phyloP scores from a whole-genome alignment of 1,284 basidiomycete genomes.

The Cystobasidium pallidum region DNA sequence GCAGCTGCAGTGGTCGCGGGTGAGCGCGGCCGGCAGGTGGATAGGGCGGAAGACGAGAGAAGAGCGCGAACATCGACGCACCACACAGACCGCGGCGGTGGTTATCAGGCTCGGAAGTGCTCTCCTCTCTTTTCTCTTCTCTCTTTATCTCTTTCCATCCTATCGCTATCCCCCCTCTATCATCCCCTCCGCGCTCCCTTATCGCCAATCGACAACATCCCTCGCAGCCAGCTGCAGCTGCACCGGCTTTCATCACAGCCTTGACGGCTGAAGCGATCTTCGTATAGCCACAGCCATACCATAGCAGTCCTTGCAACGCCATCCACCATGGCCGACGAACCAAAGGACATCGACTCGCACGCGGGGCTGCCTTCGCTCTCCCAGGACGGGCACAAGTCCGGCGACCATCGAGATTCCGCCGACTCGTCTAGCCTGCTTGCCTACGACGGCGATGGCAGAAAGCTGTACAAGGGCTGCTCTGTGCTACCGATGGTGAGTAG shows the following conservation, averaged over 20 bases:
- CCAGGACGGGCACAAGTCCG: not conserved
- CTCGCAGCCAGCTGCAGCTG: not conserved
- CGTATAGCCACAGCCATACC: no score
- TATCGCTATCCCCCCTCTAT: no score
- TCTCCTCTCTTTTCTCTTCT: not conserved
- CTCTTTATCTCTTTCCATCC: not conserved
- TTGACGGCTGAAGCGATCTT: not conserved
- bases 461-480: slow-evolving; percentile 8
- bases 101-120: not conserved
- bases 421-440: not conserved
- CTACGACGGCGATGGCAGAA: slow-evolving; percentile 12
- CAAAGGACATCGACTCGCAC: slow-evolving; percentile 15
- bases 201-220: not conserved
- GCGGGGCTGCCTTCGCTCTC: not conserved
- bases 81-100: no score
- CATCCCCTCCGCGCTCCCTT: not conserved
- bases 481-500: slow-evolving; percentile 14
- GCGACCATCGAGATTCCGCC: not conserved
- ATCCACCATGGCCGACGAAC: not conserved
- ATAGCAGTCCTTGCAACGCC: not conserved
- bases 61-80: no score
- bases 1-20: no score
- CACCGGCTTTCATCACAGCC: not conserved
- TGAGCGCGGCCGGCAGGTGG: no score
- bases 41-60: no score